Conservation (phyloP, 2,329 filamentous ascomycete species). For the Fusarium metavorans region DNA sequence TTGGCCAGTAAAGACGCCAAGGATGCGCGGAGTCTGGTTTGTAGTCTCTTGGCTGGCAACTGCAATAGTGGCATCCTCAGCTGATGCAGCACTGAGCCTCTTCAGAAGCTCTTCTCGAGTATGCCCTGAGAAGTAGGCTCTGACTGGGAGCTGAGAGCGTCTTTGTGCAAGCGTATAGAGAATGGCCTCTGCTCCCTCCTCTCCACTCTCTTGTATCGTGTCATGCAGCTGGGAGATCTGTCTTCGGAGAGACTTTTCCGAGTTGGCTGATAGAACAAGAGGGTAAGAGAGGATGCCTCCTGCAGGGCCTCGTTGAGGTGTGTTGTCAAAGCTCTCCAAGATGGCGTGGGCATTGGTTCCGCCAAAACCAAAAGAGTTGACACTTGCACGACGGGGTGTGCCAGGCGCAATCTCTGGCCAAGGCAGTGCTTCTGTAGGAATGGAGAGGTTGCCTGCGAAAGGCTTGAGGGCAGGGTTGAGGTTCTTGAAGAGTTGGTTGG, state of each 20-base stretch:
- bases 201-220: not conserved
- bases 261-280: not conserved
- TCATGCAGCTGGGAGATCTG: not conserved
- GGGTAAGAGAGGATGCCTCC: not conserved
- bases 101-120: not conserved
- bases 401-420: constrained; percentile 19
- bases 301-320: not conserved
- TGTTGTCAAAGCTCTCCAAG: not conserved
- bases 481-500: constrained; percentile 60
- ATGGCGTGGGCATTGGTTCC: constrained; percentile 17
- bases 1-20: not conserved
- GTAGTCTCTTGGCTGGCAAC: not conserved
- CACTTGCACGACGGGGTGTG: constrained; percentile 19
- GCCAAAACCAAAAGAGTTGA: constrained; percentile 34
- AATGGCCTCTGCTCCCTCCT: not conserved
- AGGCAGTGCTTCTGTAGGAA: constrained; percentile 18
- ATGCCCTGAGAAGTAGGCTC: not conserved
- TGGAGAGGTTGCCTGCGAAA: constrained; percentile 27
- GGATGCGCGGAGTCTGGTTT: not conserved
- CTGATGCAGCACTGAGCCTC: not conserved
- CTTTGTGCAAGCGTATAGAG: not conserved
- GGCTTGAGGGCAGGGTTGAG: constrained; percentile 54
- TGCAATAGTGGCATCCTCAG: not conserved
- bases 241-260: not conserved
- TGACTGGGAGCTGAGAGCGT: not conserved